Evolutionary conservation across 2,329 filamentous ascomycete species (phyloP).

Genomic region (Geosmithia putterillii): DNA sequence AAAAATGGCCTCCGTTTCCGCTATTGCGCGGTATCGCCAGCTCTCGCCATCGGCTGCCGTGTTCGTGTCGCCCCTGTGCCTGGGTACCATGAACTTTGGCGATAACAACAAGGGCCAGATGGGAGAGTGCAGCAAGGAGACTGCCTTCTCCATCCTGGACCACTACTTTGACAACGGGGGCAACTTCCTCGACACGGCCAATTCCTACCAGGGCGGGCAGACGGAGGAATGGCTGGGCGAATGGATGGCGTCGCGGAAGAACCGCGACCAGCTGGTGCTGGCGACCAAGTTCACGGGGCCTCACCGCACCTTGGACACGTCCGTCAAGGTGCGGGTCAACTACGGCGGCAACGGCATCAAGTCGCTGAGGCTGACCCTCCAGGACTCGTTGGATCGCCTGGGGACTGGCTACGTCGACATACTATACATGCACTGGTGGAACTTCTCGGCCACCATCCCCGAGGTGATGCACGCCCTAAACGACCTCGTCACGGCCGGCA

Average conservation of each 20-base stretch:
- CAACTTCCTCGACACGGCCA: constrained; percentile 64
- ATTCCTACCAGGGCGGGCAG: constrained; percentile 53
- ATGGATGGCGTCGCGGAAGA: constrained; percentile 54
- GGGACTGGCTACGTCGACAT: constrained; percentile 60
- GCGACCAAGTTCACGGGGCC: constrained; percentile 58
- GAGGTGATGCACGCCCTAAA: constrained; percentile 61
- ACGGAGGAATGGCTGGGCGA: constrained; percentile 57
- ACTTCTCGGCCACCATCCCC: constrained; percentile 51
- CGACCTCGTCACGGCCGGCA: constrained; percentile 43
- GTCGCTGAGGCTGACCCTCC: constrained; percentile 41
- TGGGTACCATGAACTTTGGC: constrained; percentile 56
- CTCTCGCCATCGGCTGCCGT: constrained; percentile 54
- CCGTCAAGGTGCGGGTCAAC: constrained; percentile 30
- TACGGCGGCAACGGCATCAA: constrained; percentile 49
- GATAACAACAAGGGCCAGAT: constrained; percentile 39
- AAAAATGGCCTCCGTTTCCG: too few relatives aligned
- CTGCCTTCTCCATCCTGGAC: constrained; percentile 52
- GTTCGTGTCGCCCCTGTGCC: constrained; percentile 53
- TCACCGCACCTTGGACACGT: constrained; percentile 28
- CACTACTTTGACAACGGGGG: constrained; percentile 51
- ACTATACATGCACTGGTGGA: constrained; percentile 34
- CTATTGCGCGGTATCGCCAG: constrained; percentile 55
- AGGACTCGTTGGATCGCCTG: constrained; percentile 45
- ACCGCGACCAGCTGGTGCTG: constrained; percentile 56
- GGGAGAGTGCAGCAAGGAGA: constrained; percentile 52